Evolutionary conservation across 2,329 filamentous ascomycete species (phyloP).

Genomic region (Dendryphion nanum): DNA sequence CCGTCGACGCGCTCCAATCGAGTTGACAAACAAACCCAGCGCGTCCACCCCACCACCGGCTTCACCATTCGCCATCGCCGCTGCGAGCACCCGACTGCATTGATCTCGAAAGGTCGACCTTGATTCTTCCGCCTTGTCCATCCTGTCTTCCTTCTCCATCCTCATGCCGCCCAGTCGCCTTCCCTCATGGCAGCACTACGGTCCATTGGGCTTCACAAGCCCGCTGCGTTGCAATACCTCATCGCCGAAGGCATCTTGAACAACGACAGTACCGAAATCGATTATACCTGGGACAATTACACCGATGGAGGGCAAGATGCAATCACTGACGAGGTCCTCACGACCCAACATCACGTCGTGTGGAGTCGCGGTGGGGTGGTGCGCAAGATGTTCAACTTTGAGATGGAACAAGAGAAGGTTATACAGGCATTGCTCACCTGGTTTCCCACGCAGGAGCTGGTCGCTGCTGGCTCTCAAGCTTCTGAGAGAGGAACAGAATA

Average conservation of each 20-base stretch:
- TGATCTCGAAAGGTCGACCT: too few relatives aligned
- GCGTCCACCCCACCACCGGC: too few relatives aligned
- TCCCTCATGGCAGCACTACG: constrained; percentile 78
- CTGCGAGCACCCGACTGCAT: too few relatives aligned
- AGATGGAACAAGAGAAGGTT: constrained; percentile 81
- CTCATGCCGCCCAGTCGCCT: constrained; percentile 31
- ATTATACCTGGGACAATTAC: constrained; percentile 75
- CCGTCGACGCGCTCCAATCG: too few relatives aligned
- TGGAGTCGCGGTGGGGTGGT: constrained; percentile 88
- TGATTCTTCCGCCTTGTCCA: too few relatives aligned
- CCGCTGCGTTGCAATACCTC: constrained; percentile 78
- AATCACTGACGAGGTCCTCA: constrained; percentile 75
- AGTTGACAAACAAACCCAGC: too few relatives aligned
- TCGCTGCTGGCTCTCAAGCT: constrained; percentile 6
- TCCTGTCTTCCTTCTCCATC: too few relatives aligned
- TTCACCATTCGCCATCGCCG: too few relatives aligned
- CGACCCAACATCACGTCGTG: constrained; percentile 72
- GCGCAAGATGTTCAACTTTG: constrained; percentile 81
- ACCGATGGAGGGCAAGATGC: constrained; percentile 41
- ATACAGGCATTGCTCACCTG: constrained; percentile 82
- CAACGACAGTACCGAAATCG: constrained; percentile 60
- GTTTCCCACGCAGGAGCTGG: constrained; percentile 58
- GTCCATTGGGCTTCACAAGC: constrained; percentile 88
- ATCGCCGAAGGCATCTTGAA: constrained; percentile 77
- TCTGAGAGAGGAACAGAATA: constrained; percentile 12